phyloP scores from a whole-genome alignment of 2,329 filamentous ascomycete species.

The Neofusicoccum cordaticola region DNA sequence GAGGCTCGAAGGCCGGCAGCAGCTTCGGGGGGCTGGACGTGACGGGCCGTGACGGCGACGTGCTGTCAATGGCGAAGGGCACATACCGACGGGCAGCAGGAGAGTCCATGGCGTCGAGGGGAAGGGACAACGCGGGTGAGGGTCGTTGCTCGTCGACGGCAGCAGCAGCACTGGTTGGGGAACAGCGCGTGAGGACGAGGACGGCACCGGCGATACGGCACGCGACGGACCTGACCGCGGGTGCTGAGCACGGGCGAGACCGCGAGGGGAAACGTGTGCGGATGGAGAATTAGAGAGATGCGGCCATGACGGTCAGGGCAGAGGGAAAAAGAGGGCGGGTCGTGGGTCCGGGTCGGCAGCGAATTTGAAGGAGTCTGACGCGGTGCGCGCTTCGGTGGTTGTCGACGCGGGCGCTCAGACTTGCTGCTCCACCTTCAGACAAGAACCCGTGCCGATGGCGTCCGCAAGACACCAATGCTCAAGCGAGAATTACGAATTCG shows the following conservation, averaged over 20 bases:
- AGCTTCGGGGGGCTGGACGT: conserved; percentile 61
- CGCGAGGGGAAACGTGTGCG: conserved; percentile 22
- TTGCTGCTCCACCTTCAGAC: conserved; percentile 5
- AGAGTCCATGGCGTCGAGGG: conserved; percentile 31
- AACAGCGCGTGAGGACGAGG: background rate
- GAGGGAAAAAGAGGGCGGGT: conserved; percentile 24
- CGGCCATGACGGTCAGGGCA: conserved; percentile 17
- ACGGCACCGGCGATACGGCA: background rate
- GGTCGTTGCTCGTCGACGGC: conserved; percentile 27
- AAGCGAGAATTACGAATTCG: background rate
- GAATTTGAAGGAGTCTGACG: conserved; percentile 29
- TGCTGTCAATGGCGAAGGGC: conserved; percentile 28
- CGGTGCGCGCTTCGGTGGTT: conserved; percentile 16
- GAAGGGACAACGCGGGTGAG: conserved; percentile 26
- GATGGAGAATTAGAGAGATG: conserved; percentile 15
- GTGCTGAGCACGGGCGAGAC: conserved; percentile 25
- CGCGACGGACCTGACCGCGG: conserved; percentile 22
- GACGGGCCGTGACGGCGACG: conserved; percentile 27
- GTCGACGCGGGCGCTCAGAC: conserved; percentile 15
- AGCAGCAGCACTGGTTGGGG: background rate
- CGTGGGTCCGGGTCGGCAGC: conserved; percentile 33
- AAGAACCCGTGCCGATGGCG: conserved; percentile 10
- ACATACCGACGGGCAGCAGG: conserved; percentile 27
- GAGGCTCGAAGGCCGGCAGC: conserved; percentile 74
- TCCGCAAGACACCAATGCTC: background rate